Evolutionary conservation across 2,329 filamentous ascomycete species (phyloP).

Genomic region (Ophiostoma tasmaniense): DNA sequence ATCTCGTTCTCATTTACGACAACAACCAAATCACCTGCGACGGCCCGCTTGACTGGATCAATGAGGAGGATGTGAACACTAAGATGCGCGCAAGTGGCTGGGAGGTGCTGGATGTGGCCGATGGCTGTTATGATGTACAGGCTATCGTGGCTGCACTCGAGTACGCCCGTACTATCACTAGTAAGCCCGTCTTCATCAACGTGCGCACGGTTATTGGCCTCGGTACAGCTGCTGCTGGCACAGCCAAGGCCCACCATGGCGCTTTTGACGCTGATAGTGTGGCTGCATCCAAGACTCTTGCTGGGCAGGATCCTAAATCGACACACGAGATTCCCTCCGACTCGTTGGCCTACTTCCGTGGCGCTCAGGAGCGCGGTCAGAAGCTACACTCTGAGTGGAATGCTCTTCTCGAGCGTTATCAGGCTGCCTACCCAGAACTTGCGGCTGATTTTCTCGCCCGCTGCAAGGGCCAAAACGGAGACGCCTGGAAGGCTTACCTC

Average conservation of each 20-base stretch:
- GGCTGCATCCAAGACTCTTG: conserved; percentile 39
- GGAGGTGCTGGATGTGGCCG: conserved; percentile 46
- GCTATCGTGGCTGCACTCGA: conserved; percentile 31
- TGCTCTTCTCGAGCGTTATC: too few relatives aligned
- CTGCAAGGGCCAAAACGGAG: too few relatives aligned
- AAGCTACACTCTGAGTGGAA: too few relatives aligned
- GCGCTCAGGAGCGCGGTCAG: too few relatives aligned
- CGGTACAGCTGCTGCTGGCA: conserved; percentile 37
- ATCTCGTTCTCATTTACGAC: conserved; percentile 50
- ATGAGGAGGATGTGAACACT: conserved; percentile 29
- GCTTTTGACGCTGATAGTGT: conserved; percentile 47
- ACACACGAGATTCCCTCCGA: too few relatives aligned
- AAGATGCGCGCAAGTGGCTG: conserved; percentile 51
- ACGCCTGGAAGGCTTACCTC: too few relatives aligned
- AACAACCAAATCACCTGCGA: conserved; percentile 55
- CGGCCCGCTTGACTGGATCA: conserved; percentile 44
- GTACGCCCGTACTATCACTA: conserved; percentile 24
- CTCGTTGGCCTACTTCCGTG: too few relatives aligned
- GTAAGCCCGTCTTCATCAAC: conserved; percentile 40
- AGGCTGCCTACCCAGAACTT: too few relatives aligned
- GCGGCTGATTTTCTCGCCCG: too few relatives aligned
- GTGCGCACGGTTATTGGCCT: conserved; percentile 48
- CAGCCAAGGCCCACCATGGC: conserved; percentile 48
- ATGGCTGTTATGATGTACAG: conserved; percentile 44
- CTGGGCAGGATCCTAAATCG: too few relatives aligned